Conservation (phyloP, 805 yeast genomes). For the Blastobotrys peoriensis region DNA sequence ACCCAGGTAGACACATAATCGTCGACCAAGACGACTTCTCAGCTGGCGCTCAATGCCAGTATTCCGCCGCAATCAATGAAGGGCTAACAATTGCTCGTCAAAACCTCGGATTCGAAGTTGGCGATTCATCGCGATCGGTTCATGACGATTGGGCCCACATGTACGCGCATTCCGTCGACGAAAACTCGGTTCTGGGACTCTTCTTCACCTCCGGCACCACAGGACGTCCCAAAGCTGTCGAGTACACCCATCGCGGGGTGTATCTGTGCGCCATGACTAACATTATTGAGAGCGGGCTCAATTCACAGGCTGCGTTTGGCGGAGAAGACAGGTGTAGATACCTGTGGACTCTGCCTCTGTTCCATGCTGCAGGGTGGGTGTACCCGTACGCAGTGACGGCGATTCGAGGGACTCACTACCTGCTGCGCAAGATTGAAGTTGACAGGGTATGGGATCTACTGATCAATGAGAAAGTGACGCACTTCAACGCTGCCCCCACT, state of each 20-base stretch:
- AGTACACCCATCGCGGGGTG: slow-evolving; percentile 31
- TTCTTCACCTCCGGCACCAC: slow-evolving; percentile 34
- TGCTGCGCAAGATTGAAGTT: slow-evolving; percentile 30
- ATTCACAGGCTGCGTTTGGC: slow-evolving; percentile 23
- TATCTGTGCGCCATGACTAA: slow-evolving; percentile 29
- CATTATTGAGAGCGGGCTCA: slow-evolving; percentile 29
- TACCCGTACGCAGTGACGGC: slow-evolving; percentile 34
- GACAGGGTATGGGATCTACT: slow-evolving; percentile 30
- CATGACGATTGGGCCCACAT: slow-evolving; percentile 20
- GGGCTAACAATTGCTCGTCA: neutral
- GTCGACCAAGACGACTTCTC: slow-evolving; percentile 17
- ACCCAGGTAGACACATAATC: slow-evolving; percentile 10
- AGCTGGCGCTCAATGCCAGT: slow-evolving; percentile 12
- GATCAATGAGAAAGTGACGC: slow-evolving; percentile 25
- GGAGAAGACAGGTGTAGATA: slow-evolving; percentile 27
- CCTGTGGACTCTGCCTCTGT: slow-evolving; percentile 35
- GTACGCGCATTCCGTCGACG: slow-evolving; percentile 20
- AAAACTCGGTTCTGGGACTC: slow-evolving; percentile 20
- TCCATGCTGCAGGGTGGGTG: slow-evolving; percentile 36
- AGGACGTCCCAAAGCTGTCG: slow-evolving; percentile 35
- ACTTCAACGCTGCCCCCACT: slow-evolving; percentile 34
- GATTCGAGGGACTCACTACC: slow-evolving; percentile 32
- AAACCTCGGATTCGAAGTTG: slow-evolving; percentile 16
- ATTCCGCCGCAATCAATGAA: slow-evolving; percentile 10
- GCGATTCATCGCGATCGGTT: slow-evolving; percentile 7